Evolutionary conservation across 179 eudicot genomes (phyloP), one percentile per base, ranked within the genome.

Genomic region (Heliamphora ciliata): DNA sequence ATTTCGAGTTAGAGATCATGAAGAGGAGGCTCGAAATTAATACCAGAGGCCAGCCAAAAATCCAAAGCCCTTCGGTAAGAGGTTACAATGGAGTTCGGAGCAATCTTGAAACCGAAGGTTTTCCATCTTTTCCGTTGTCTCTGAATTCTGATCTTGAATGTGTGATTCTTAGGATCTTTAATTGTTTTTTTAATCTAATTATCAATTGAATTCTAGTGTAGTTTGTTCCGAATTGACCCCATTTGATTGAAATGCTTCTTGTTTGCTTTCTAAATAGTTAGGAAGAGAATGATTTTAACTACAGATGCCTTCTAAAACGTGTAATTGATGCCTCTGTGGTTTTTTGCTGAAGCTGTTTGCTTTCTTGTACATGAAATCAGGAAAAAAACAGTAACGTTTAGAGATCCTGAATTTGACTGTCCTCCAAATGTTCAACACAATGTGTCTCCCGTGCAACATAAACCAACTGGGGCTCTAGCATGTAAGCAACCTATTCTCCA

Each of bases 351-450:
- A 61, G 76, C 21, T 0, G n/a, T 58, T 44, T 44, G 8, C n/a
- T 55, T 77, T 83, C 65, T 63, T 50, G 74, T 70, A 87, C 89
- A 84, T 72, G 78, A 83, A 81, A 74, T 75, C 47, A 88, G 81
- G 80, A 82, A 59, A 6, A 90, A 88, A 82, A 90, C 84, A 82
- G 89, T 84, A 79, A 84, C 82, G 78, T 84, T 88, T 82, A 71
- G 59, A 77, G 91, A 85, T 78, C 74, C 76, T 44, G 88, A 82
- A 78, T 21, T 8, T 66, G 85, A 82, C 58, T 58, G 74, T 64
- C 82, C 74, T 77, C 81, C 74, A 80, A 81, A 69, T 76, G 1
- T 6, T 74, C 80, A 31, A 48, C 75, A 31, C 70, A 74, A 68
- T 67, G 83, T 10, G 76, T 44, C 83, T 86, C 15, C 87, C 3